These are phyloP conservation scores for Thermomyces lanuginosus DNA, from an alignment of 2,329 filamentous ascomycete species.

Conservation along the genomic window DNA sequence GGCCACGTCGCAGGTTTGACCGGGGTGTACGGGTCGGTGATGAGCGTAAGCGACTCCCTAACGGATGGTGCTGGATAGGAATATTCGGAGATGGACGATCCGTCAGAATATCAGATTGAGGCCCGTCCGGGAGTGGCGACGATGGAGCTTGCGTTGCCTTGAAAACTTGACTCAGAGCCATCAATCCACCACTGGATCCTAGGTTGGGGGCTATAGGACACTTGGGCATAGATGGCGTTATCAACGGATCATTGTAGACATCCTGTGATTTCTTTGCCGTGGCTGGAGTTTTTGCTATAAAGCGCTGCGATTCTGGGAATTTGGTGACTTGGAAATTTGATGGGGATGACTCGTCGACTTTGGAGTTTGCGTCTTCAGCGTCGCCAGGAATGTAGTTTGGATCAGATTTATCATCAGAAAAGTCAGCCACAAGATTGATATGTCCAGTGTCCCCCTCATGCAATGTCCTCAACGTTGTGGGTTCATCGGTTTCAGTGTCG, in stretches of 20 bases:
- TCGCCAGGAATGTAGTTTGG: too few relatives aligned
- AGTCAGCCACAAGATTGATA: slow-evolving; percentile 26
- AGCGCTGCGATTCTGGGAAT: slow-evolving; percentile 33
- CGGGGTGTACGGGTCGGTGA: slow-evolving; percentile 22
- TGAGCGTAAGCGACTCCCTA: slow-evolving; percentile 18
- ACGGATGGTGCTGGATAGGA: slow-evolving; percentile 24
- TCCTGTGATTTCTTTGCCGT: slow-evolving; percentile 20
- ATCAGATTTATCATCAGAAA: slow-evolving; percentile 21
- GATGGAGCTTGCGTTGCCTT: slow-evolving; percentile 32
- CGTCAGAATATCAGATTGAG: slow-evolving; percentile 23
- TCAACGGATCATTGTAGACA: slow-evolving; percentile 12
- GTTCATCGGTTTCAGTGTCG: slow-evolving; percentile 14
- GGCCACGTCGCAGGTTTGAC: slow-evolving; percentile 18
- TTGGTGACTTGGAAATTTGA: slow-evolving; percentile 21
- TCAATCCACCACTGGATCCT: slow-evolving; percentile 22
- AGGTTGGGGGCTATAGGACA: slow-evolving; percentile 27
- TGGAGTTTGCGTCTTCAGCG: slow-evolving; percentile 24
- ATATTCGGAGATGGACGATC: slow-evolving; percentile 35
- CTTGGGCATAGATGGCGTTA: slow-evolving; percentile 25
- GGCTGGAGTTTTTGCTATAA: slow-evolving; percentile 27
- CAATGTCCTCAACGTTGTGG: slow-evolving; percentile 21
- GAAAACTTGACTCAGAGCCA: slow-evolving; percentile 34
- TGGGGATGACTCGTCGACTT: slow-evolving; percentile 21
- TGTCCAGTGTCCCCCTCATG: slow-evolving; percentile 28
- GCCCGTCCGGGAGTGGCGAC: slow-evolving; percentile 25